These are phyloP conservation scores for Saccharomycopsis capsularis DNA, from an alignment of 805 yeast species.

Conservation along the genomic window DNA sequence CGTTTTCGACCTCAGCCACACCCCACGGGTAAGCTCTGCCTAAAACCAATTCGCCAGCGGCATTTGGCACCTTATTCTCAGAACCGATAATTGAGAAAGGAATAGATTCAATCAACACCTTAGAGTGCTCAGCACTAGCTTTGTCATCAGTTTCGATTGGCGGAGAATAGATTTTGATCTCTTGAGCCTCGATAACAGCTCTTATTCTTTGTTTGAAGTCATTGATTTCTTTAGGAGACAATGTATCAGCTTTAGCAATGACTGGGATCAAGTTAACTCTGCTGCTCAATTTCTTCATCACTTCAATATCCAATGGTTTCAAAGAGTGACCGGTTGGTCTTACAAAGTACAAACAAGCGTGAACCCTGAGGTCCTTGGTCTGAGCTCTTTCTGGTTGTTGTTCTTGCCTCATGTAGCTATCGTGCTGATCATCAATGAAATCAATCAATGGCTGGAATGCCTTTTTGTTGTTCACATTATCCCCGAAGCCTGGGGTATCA, in stretches of 20 bases:
- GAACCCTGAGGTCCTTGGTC: conserved; percentile 78
- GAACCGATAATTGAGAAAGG: conserved; percentile 83
- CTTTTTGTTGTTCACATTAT: conserved; percentile 75
- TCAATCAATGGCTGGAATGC: conserved; percentile 84
- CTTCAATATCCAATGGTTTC: conserved; percentile 81
- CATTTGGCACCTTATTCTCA: conserved; percentile 59
- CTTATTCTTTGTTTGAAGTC: conserved; percentile 70
- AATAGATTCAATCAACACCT: conserved; percentile 73
- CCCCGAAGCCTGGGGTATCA: conserved; percentile 94
- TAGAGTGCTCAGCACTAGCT: conserved; percentile 73
- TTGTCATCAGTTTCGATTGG: conserved; percentile 71
- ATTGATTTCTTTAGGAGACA: conserved; percentile 62
- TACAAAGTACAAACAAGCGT: conserved; percentile 84
- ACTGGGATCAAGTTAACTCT: conserved; percentile 86
- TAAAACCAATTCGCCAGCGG: conserved; percentile 56
- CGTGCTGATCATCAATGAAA: conserved; percentile 88
- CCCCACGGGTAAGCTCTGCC: conserved; percentile 94
- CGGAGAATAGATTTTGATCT: conserved; percentile 76
- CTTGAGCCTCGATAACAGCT: conserved; percentile 76
- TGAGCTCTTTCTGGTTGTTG: conserved; percentile 73
- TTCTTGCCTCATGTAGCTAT: conserved; percentile 82
- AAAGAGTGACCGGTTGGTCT: conserved; percentile 96
- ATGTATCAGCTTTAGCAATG: conserved; percentile 82
- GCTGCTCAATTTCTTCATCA: conserved; percentile 74
- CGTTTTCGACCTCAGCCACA: conserved; percentile 79